These are phyloP conservation scores for Rhexocercosporidium sp. DNA, from an alignment of 2,329 filamentous ascomycete genomes.

Conservation along the genomic window DNA sequence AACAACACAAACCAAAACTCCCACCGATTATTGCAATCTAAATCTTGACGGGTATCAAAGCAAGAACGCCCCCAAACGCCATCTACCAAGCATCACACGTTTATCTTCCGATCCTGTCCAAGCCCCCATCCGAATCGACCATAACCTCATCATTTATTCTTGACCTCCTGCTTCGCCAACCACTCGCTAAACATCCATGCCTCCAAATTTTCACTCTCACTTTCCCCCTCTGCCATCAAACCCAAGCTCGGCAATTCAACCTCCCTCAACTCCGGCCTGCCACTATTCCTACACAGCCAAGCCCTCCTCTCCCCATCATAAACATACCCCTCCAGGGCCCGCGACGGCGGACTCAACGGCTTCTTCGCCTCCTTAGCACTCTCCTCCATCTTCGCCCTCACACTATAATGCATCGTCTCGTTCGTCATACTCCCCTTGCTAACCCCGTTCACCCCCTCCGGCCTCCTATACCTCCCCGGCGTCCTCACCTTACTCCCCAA, in stretches of 20 bases:
- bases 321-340: neutral
- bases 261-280: constrained; percentile 1
- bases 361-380: neutral
- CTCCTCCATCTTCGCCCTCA: constrained; percentile 7
- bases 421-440: neutral
- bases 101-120: neutral
- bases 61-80: neutral
- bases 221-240: neutral
- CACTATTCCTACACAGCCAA: neutral
- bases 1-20: neutral
- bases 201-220: constrained; percentile 6
- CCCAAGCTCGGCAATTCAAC: neutral
- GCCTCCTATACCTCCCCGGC: constrained; percentile 1
- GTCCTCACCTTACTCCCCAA: neutral
- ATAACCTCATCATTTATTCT: neutral
- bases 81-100: neutral
- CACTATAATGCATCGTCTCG: constrained; percentile 5
- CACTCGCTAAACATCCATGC: constrained; percentile 9
- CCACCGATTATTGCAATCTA: neutral
- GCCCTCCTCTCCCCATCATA: neutral
- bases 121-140: neutral
- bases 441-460: neutral
- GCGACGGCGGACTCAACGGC: neutral
- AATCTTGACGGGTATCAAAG: neutral
- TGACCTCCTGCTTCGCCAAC: constrained; percentile 2